These are phyloP conservation scores for Neopestalotiopsis sp. DNA, from an alignment of 2,329 filamentous ascomycete species.

Conservation along the genomic window DNA sequence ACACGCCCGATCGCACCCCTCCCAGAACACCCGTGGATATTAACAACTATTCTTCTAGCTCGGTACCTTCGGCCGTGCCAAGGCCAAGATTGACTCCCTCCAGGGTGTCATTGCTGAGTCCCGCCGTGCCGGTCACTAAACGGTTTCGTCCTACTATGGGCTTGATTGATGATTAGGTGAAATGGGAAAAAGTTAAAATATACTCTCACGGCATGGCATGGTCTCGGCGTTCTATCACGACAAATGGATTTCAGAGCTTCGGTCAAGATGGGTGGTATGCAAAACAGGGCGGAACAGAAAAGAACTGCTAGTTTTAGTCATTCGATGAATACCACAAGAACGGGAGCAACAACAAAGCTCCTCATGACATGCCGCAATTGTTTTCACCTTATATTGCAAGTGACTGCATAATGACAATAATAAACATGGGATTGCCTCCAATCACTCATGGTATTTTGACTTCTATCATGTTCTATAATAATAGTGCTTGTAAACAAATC, in stretches of 20 bases:
- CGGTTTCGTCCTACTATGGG: constrained; percentile 15
- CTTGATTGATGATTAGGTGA: constrained; percentile 9
- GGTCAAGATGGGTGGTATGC: constrained; percentile 15
- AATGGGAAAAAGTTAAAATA: constrained; percentile 10
- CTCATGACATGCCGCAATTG: constrained; percentile 18
- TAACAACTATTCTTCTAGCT: constrained; percentile 62
- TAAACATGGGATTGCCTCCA: background rate
- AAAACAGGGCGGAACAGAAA: background rate
- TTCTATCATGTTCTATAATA: background rate
- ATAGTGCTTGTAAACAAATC: background rate
- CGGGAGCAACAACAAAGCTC: constrained; percentile 2
- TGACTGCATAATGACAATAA: background rate
- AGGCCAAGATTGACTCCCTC: constrained; percentile 99
- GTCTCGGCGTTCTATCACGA: constrained; percentile 16
- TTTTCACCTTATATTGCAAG: background rate
- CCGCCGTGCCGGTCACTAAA: constrained; percentile 71
- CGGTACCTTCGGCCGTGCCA: constrained; percentile 97
- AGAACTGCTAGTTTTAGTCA: constrained; percentile 6
- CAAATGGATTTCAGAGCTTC: constrained; percentile 13
- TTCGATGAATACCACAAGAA: constrained; percentile 17
- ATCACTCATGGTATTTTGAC: background rate
- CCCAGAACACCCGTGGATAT: constrained; percentile 19
- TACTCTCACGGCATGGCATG: constrained; percentile 7
- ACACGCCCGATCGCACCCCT: too few species aligned
- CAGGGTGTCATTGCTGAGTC: constrained; percentile 97